These are phyloP conservation scores for Pachysandra terminalis DNA, from an alignment of 164 flowering plant genomes.

Conservation along the genomic window DNA sequence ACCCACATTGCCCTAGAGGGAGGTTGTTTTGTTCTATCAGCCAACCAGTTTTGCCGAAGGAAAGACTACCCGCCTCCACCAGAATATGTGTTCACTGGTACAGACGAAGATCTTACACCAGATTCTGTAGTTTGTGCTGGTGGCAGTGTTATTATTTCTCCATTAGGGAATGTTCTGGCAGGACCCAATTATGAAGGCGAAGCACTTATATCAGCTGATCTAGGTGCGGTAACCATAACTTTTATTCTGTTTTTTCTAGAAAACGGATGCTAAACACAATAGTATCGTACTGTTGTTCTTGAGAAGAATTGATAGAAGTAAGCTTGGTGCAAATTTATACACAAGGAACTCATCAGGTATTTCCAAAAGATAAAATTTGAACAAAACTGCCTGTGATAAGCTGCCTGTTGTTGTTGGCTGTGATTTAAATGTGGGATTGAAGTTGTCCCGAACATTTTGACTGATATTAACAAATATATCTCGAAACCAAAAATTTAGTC, in stretches of 20 bases:
- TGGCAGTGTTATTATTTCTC: slow-evolving; percentile 77
- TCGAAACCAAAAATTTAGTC: too few species aligned
- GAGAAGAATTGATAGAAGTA: too few species aligned
- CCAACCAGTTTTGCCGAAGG: slow-evolving; percentile 83
- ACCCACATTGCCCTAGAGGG: slow-evolving; percentile 92
- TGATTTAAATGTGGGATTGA: too few species aligned
- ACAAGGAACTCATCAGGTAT: too few species aligned
- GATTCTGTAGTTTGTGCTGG: slow-evolving; percentile 89
- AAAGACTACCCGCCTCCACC: slow-evolving; percentile 88
- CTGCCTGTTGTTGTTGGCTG: too few species aligned
- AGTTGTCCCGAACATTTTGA: too few species aligned
- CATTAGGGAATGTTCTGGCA: slow-evolving; percentile 59
- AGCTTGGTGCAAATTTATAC: too few species aligned
- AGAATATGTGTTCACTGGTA: slow-evolving; percentile 51
- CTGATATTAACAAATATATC: too few species aligned
- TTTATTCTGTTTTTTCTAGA: not conserved
- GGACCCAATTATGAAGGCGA: slow-evolving; percentile 78
- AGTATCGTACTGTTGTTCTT: not conserved
- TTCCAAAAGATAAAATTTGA: too few species aligned
- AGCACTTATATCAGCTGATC: slow-evolving; percentile 49
- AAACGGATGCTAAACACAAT: not conserved
- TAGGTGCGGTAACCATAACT: slow-evolving; percentile 13
- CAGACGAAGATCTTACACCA: slow-evolving; percentile 54
- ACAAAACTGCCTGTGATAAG: too few species aligned
- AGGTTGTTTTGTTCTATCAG: slow-evolving; percentile 86